Base-by-base conservation (phyloP, 2,329 filamentous ascomycete species). In the Kalmusia sp. region DNA sequence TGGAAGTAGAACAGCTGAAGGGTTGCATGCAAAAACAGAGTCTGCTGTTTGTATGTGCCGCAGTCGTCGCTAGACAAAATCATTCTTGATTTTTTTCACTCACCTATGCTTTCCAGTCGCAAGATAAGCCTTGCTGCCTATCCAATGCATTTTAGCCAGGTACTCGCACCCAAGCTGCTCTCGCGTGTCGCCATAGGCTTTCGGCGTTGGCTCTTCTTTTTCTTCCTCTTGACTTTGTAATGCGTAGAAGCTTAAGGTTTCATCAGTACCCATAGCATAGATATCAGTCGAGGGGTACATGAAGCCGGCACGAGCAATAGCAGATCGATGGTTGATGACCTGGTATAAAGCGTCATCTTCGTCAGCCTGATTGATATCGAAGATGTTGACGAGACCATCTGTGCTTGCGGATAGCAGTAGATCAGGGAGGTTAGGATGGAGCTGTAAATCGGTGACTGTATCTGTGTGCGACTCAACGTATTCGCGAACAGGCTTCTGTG, bases 261-360 rank as follows among this genome's bases (percentile, higher is more conserved):
- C 91, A 69, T 93, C 91, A 53, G 92, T 89, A 1, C 88, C 91
- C 8, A 93, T 76, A 3, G 88, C 89, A 58, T 86, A 91, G 27
- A 92, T 83, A 33, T 72, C 67, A 2, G 68, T 73, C 33, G 56
- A 57, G 0, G 68, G 67, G 40, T 79, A 84, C 49, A 93, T 77
- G 75, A 92, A 93, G 4, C 86, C 88, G 12, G 90, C 87, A 61
- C 85, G 88, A 71, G 92, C 89, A 58, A 93, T 84, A 0, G 89
- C 91, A 28, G 87, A 85, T 31, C 84, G 82, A 68, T 91, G 89
- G 72, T 93, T 93, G 70, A 93, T 87, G 11, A 91, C 90, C 73
- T 92, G 89, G 53, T 89, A 79, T 17, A 92, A 78, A 1, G 90
- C 87, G 40, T 93, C 90, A 67, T 93, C 90, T 73, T 93, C 90